phyloP scores from a whole-genome alignment of 73 alveolate genomes.

The Tetrahymena borealis region DNA sequence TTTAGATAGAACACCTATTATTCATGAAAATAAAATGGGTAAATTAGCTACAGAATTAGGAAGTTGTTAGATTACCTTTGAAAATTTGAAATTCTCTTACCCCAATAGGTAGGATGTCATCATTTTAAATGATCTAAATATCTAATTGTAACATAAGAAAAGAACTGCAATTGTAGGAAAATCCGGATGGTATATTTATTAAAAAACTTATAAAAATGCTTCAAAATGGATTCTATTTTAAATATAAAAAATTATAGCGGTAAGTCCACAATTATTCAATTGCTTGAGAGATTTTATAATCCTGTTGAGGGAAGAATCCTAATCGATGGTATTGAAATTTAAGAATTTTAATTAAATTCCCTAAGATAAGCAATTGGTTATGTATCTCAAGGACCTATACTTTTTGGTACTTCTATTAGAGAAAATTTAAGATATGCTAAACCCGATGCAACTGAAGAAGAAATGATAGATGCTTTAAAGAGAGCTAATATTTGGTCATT shows the following conservation, averaged over 20 bases:
- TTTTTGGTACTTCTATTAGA: constrained; percentile 66
- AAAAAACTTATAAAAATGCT: constrained; percentile 42
- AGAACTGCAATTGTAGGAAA: constrained; percentile 83
- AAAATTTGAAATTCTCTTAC: constrained; percentile 71
- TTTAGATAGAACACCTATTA: background rate
- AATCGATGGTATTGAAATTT: constrained; percentile 50
- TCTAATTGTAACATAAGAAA: constrained; percentile 52
- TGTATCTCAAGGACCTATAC: constrained; percentile 88
- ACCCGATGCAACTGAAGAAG: constrained; percentile 81
- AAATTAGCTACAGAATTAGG: background rate
- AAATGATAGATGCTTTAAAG: constrained; percentile 73
- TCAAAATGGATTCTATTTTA: background rate
- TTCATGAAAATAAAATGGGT: background rate
- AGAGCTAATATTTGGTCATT: constrained; percentile 61
- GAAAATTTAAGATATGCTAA: constrained; percentile 73
- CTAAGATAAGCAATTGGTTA: constrained; percentile 76
- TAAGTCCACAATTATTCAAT: constrained; percentile 62
- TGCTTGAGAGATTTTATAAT: constrained; percentile 70
- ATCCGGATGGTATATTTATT: constrained; percentile 70
- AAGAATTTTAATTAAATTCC: constrained; percentile 45
- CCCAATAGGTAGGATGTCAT: constrained; percentile 61
- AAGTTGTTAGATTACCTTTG: constrained; percentile 60
- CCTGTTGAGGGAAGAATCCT: constrained; percentile 56
- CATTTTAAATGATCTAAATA: constrained; percentile 43
- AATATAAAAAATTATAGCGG: constrained; percentile 47